Evolutionary conservation across 1,139 yeast genomes (phyloP).

Genomic region (Blastobotrys illinoisensis): DNA sequence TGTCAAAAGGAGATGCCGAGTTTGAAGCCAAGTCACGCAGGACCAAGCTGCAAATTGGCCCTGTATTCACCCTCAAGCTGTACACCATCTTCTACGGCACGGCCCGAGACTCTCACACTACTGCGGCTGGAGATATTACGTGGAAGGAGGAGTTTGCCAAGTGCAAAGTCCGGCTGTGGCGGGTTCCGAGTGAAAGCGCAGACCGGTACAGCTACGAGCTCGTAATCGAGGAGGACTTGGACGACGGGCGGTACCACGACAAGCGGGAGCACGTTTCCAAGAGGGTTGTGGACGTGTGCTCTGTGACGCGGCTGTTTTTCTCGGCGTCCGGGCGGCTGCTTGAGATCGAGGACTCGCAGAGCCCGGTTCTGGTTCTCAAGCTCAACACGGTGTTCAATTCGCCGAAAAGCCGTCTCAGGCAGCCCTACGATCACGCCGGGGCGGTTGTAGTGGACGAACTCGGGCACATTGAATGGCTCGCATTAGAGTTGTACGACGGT

Average conservation of each 20-base stretch:
- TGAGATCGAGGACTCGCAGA: slow-evolving; percentile 55
- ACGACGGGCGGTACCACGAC: slow-evolving; percentile 74
- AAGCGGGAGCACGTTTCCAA: slow-evolving; percentile 42
- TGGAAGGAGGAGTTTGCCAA: slow-evolving; percentile 76
- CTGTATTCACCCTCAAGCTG: slow-evolving; percentile 51
- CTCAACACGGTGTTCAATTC: slow-evolving; percentile 33
- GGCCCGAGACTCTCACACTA: slow-evolving; percentile 35
- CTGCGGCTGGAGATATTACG: slow-evolving; percentile 41
- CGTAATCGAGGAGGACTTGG: slow-evolving; percentile 51
- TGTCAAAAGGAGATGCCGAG: slow-evolving; percentile 40
- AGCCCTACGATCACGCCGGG: slow-evolving; percentile 6
- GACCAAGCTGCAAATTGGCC: slow-evolving; percentile 39
- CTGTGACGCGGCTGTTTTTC: slow-evolving; percentile 55
- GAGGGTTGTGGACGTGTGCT: slow-evolving; percentile 37
- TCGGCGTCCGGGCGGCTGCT: slow-evolving; percentile 67
- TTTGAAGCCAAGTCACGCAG: slow-evolving; percentile 17
- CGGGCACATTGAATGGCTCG: slow-evolving; percentile 43
- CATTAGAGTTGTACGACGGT: slow-evolving; percentile 43
- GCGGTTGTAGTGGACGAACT: slow-evolving; percentile 10
- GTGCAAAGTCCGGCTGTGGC: slow-evolving; percentile 42
- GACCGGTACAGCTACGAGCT: slow-evolving; percentile 42
- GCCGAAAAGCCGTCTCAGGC: slow-evolving; percentile 2
- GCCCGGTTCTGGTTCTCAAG: slow-evolving; percentile 67
- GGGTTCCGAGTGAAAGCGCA: slow-evolving; percentile 24
- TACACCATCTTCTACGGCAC: slow-evolving; percentile 66